Percentiles rank a stretch among this genome's conserved stretches.
phyloP scores from a whole-genome alignment of 345 rosid species.

The Eucalyptus victrix region DNA sequence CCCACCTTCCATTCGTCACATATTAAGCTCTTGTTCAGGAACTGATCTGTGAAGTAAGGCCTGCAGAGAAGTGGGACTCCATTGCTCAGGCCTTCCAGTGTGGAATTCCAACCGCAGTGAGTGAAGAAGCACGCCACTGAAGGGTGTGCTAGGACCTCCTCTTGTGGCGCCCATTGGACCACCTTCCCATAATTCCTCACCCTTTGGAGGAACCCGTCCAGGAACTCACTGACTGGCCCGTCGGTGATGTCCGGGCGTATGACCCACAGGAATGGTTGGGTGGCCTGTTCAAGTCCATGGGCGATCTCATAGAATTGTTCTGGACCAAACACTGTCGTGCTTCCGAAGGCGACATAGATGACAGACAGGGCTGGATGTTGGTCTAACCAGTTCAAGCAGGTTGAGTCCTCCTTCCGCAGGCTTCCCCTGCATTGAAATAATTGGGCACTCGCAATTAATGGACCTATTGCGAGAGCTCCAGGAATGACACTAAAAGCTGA shows the following conservation, averaged over 20 bases:
- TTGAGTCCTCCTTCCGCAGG: constrained; percentile 9
- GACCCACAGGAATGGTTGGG: constrained; percentile 19
- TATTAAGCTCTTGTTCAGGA: constrained; percentile 3
- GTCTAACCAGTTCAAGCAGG: constrained; percentile 35
- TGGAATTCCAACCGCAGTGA: constrained; percentile 11
- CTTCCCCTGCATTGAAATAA: neutral
- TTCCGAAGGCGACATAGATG: constrained; percentile 44
- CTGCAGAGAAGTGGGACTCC: constrained; percentile 24
- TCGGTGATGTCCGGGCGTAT: neutral
- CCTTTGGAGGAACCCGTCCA: neutral
- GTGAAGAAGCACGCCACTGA: constrained; percentile 12
- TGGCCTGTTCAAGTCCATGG: constrained; percentile 5
- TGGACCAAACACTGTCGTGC: neutral
- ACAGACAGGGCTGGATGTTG: constrained; percentile 13
- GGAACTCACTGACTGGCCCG: neutral
- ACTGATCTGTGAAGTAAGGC: constrained; percentile 13
- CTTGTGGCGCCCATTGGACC: constrained; percentile 12
- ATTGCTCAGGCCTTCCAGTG: neutral
- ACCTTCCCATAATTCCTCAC: neutral
- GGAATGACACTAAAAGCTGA: neutral
- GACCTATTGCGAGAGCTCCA: constrained; percentile 11
- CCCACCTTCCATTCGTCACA: neutral
- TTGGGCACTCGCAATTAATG: neutral
- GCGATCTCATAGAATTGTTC: constrained; percentile 29
- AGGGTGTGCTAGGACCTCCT: constrained; percentile 6